Conservation (phyloP, 2,329 filamentous ascomycete genomes). For the Exophiala mesophila region DNA sequence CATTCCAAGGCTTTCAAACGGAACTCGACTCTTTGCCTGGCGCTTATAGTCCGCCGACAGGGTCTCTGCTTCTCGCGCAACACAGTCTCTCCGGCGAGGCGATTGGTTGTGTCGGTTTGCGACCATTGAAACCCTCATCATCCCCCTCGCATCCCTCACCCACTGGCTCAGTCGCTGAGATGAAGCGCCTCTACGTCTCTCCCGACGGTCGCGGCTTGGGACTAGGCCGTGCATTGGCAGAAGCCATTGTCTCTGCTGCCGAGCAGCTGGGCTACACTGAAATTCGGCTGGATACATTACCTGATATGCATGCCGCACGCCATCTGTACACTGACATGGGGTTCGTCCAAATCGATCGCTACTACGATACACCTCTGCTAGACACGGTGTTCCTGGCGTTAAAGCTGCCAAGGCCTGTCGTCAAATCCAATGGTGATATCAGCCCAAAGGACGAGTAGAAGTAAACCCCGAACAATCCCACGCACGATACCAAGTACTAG, state of each 20-base stretch:
- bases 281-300: constrained; percentile 54
- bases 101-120: constrained; percentile 23
- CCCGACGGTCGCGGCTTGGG: constrained; percentile 47
- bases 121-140: constrained; percentile 3
- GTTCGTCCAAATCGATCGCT: constrained; percentile 48
- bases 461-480: too few relatives aligned
- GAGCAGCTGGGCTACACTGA: constrained; percentile 46
- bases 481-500: too few relatives aligned
- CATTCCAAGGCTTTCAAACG: constrained; percentile 51
- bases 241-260: constrained; percentile 43
- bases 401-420: constrained; percentile 10
- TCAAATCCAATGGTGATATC: too few relatives aligned
- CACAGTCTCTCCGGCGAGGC: constrained; percentile 20
- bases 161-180: constrained; percentile 39
- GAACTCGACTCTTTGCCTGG: constrained; percentile 53
- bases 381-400: constrained; percentile 50
- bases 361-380: constrained; percentile 53
- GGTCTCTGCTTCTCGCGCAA: constrained; percentile 47
- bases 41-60: constrained; percentile 46
- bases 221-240: constrained; percentile 46
- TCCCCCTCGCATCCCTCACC: too few relatives aligned
- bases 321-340: constrained; percentile 47
- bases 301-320: constrained; percentile 48
- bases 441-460: too few relatives aligned
- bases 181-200: constrained; percentile 54